phyloP scores from a whole-genome alignment of 768 basidiomycete species.

The Leccinum ochraceum region DNA sequence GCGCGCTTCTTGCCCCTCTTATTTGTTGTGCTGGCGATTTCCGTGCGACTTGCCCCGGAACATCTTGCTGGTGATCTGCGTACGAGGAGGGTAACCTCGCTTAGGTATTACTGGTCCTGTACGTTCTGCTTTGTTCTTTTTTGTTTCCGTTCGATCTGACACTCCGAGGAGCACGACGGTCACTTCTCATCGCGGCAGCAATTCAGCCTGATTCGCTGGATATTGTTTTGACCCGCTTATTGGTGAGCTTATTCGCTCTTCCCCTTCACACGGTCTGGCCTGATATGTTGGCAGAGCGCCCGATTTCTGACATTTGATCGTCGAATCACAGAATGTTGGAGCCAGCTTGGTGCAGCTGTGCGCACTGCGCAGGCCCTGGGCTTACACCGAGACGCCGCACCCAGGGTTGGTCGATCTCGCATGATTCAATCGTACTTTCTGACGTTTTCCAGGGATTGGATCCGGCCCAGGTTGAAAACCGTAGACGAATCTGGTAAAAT shows the following conservation, averaged over 20 bases:
- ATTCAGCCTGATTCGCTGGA: conserved; percentile 93
- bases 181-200: conserved; percentile 87
- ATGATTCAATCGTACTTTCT: conserved; percentile 1
- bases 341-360: conserved; percentile 90
- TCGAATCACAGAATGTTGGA: conserved; percentile 94
- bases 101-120: conserved; percentile 97
- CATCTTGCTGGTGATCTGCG: conserved; percentile 79
- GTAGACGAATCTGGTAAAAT: conserved; percentile 81
- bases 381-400: conserved; percentile 84
- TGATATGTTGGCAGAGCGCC: conserved; percentile 53
- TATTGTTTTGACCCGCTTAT: conserved; percentile 86
- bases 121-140: conserved; percentile 36
- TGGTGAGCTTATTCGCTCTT: conserved; percentile 43
- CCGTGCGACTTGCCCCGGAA: conserved; percentile 84
- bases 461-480: conserved; percentile 78
- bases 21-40: conserved; percentile 89
- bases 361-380: conserved; percentile 93
- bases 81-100: conserved; percentile 72
- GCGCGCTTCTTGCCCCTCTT: conserved; percentile 88
- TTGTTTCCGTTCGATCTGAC: conserved; percentile 20
- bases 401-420: conserved; percentile 54
- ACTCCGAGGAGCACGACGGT: conserved; percentile 65
- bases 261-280: conserved; percentile 1
- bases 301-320: conserved; percentile 71
- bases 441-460: conserved; percentile 58